phyloP scores from a whole-genome alignment of 2,329 filamentous ascomycete genomes.

The Zalaria sp. region DNA sequence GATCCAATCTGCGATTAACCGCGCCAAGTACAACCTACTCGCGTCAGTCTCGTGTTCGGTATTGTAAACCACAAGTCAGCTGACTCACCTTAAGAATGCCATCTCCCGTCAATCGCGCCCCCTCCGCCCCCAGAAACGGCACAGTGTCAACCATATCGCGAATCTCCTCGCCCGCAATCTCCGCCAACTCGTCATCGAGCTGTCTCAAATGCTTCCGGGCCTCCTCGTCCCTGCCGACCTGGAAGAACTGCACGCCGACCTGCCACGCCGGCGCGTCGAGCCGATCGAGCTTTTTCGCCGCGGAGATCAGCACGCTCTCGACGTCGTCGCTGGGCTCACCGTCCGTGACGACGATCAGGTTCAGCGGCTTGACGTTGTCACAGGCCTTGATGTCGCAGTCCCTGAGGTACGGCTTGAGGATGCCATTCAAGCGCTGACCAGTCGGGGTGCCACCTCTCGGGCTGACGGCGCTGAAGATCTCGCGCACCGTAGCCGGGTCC shows the following conservation, averaged over 20 bases:
- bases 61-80: constrained; percentile 2
- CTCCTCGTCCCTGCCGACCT: constrained; percentile 60
- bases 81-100: constrained; percentile 52
- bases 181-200: constrained; percentile 59
- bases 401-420: constrained; percentile 59
- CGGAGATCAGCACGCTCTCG: constrained; percentile 50
- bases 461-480: constrained; percentile 54
- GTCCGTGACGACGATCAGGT: constrained; percentile 88
- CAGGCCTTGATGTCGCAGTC: constrained; percentile 27
- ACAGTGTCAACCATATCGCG: constrained; percentile 90
- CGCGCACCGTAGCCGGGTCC: constrained; percentile 41
- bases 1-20: constrained; percentile 54
- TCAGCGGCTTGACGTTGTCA: constrained; percentile 57
- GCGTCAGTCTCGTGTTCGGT: neutral
- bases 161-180: constrained; percentile 38
- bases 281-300: constrained; percentile 56
- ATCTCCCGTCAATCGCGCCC: constrained; percentile 47
- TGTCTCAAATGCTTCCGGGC: constrained; percentile 53
- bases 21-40: constrained; percentile 53
- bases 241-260: constrained; percentile 90
- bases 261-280: constrained; percentile 64
- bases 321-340: constrained; percentile 70
- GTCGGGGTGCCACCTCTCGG: constrained; percentile 62
- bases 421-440: constrained; percentile 53
- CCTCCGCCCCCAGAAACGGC: constrained; percentile 47